Evolutionary conservation across 2,329 filamentous ascomycete genomes (phyloP), one percentile per base, ranked within the genome.

Genomic region (Cladophialophora exuberans): DNA sequence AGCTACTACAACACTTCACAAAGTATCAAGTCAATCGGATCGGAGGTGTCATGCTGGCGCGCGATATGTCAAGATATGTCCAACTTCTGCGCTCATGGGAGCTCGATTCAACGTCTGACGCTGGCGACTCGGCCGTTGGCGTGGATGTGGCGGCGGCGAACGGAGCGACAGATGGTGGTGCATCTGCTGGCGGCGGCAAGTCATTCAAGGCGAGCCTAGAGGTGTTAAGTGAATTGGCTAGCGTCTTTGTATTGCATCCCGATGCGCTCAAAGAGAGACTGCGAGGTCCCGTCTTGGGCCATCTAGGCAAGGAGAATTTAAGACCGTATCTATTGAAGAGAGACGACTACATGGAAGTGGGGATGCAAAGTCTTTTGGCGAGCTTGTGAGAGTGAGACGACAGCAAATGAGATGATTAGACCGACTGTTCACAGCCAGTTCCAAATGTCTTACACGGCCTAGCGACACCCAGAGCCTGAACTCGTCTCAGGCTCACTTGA

Each of bases 21-120:
- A 91, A 90, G 67, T 99, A 96, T 75, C 85, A 87, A 57, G 90
- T 99, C 62, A 96, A 91, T 64, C 90, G 92, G 35, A 92, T 93
- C 0, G 94, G 94, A 58, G 94, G 91, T 2, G 83, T 99, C 42
- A 94, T 97, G 83, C 90, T 97, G 22, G 93, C 88, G 30, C 96
- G 97, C 75, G 94, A 99, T 69, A 92, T 97, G 70, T 90, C 90
- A 30, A 91, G 90, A 69, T 99, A 99, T 71, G 88, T 89, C 6
- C 87, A 92, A 57, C 84, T 96, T 9, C 80, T 99, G 62, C 85
- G 89, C 59, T 85, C 85, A 28, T 97, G 91, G 90, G 83, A 88
- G 23, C 78, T 92, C 35, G 80, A 82, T 49, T 86, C 85, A 64
- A 23, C 39, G 39, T 42, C 39, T n/a, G 18, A 22, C n/a, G n/a